Conservation (phyloP, 2,329 filamentous ascomycete species). For the Cercospora berteroae region DNA sequence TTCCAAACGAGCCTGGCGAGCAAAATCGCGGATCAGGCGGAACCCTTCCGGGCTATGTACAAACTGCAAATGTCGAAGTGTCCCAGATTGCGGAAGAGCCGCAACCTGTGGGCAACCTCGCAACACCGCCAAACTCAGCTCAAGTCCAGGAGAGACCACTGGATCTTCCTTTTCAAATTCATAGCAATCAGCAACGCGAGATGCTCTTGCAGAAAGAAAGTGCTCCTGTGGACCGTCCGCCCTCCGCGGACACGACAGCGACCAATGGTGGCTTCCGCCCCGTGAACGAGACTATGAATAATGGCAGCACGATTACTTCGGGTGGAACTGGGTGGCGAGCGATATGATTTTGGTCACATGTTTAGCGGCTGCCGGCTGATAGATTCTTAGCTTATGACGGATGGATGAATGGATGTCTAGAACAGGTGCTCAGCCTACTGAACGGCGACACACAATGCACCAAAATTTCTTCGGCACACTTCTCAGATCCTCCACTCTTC, state of each 20-base stretch:
- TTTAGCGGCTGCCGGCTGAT: not conserved
- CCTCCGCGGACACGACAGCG: not conserved
- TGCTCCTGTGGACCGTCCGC: not conserved
- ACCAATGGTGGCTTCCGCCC: slow-evolving; percentile 21
- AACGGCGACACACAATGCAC: not conserved
- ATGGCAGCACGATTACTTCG: slow-evolving; percentile 4
- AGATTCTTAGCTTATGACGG: not conserved
- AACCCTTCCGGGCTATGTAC: not conserved
- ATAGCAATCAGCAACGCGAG: not conserved
- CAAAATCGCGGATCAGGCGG: not conserved
- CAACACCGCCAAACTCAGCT: not conserved
- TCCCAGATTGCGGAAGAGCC: not conserved
- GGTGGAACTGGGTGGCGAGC: slow-evolving; percentile 15
- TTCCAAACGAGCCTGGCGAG: not conserved
- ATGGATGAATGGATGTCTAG: not conserved
- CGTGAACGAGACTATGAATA: slow-evolving; percentile 19
- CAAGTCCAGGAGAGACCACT: not conserved
- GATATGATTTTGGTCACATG: slow-evolving; percentile 5
- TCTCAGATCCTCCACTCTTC: not conserved
- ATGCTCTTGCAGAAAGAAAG: not conserved
- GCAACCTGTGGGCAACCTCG: not conserved
- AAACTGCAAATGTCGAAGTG: not conserved
- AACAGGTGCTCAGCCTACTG: not conserved
- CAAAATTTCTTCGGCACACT: not conserved
- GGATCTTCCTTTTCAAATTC: not conserved